Percentiles rank a stretch among this genome's conserved stretches.
phyloP scores from a whole-genome alignment of 2,329 filamentous ascomycete species.

The Knufia fluminis region DNA sequence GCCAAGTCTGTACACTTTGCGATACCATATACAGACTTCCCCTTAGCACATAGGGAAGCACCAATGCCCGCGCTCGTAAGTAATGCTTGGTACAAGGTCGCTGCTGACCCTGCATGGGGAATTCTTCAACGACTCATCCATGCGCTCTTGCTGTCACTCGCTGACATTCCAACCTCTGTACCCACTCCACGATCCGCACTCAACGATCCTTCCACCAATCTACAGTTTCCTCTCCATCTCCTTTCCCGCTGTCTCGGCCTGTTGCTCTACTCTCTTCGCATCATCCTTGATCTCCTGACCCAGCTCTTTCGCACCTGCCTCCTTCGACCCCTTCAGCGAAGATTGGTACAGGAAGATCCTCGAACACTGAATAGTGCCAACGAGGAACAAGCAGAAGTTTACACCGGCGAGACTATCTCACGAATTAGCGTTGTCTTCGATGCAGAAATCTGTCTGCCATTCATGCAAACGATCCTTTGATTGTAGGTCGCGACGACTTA shows the following conservation, averaged over 20 bases:
- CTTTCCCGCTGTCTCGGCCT: conserved; percentile 13
- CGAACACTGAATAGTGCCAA: conserved; percentile 71
- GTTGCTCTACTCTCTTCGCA: conserved; percentile 22
- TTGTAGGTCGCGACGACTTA: conserved; percentile 37
- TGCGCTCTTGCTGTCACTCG: too few species aligned
- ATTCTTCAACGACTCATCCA: too few species aligned
- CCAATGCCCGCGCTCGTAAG: too few species aligned
- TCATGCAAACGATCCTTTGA: too few species aligned
- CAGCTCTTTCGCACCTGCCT: conserved; percentile 32
- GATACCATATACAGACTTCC: too few species aligned
- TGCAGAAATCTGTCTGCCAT: too few species aligned
- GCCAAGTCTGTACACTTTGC: too few species aligned
- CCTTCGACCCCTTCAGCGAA: conserved; percentile 44
- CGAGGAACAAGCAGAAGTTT: conserved; percentile 93
- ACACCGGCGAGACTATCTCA: conserved; percentile 68
- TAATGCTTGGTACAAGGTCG: too few species aligned
- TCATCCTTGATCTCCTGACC: conserved; percentile 30
- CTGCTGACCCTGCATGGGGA: too few species aligned
- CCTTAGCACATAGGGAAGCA: too few species aligned
- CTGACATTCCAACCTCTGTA: too few species aligned
- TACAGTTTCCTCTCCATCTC: neutral
- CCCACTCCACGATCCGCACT: too few species aligned
- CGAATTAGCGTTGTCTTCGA: neutral
- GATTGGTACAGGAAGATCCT: conserved; percentile 63
- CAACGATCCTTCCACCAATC: neutral